Base-by-base conservation (phyloP, 306 rosid species). In the Begonia masoniana region DNA sequence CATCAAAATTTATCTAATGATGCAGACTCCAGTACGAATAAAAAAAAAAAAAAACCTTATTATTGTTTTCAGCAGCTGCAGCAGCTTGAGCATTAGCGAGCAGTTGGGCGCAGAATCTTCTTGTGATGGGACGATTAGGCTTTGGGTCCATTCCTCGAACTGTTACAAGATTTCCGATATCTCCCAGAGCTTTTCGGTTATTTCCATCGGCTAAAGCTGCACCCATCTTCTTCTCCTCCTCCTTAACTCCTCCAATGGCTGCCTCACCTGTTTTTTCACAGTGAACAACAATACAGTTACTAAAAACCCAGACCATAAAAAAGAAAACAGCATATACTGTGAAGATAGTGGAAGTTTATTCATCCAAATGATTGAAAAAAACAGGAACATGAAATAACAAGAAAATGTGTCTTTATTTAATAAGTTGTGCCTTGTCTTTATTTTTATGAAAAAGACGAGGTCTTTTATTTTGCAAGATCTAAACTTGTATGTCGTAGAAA, bases 61-160 rank as follows among this genome's bases (percentile, higher is more conserved):
- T 84, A 60, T 71, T 74, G 21, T 82, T 84, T 50, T 75, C 97
- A 31, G 67, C 81, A 13, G 55, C 76, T 0, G 70, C 80, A 9
- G 81, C 82, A 5, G 88, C 92, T 74, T 88, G 88, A 1, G 93
- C 95, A 56, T 88, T 88, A 10, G 97, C 97, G 7, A 88, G 79
- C 54, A 88, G 52, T 63, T 88, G 95, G 1, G 97, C 95, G 48
- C 92, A 67, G 66, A 88, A 88, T 48, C 83, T 88, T 78, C 97
- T 84, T 14, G 97, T 88, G 36, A 88, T 78, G 10, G 97, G 97
- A 8, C 97, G 97, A 77, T 82, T 69, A 0, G 81, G 81, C 60
- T 88, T 88, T 47, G 58, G 70, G 5, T 84, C 94, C 41, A 63
- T 23, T 15, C 80, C 93, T 59, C 61, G 66, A 12, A 42, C 54